Base-by-base conservation (phyloP, 1,284 basidiomycete species). In the Erythrobasidium hasegawianum region DNA sequence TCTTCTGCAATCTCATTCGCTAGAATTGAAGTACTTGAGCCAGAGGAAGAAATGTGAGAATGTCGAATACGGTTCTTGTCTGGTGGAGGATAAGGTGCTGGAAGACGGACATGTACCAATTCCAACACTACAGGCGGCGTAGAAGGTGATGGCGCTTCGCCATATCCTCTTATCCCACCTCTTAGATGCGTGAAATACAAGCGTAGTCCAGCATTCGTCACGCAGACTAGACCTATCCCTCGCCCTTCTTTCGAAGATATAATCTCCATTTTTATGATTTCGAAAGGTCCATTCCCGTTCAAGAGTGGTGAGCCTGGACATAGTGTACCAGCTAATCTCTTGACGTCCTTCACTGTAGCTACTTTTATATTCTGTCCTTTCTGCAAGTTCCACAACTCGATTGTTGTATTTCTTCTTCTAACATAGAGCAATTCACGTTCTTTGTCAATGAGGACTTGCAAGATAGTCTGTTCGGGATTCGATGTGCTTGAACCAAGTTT, bases 51-150 rank as follows among this genome's bases (percentile, higher is more conserved):
- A 8, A 47, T n/a, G 43, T 47, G 22, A 47, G 64, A 61, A 33
- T 47, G 65, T 26, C 59, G 33, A 45, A 68, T 49, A 41, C 24
- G 64, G 22, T 64, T 27, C 39, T 54, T 57, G 40, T 47, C 43
- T 5, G 38, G 57, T 38, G 20, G 69, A 10, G 55, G 62, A 16
- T 18, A 47, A 24, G 43, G 47, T 1, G 90, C 90, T 16, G 90
- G 89, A 18, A 90, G 79, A 59, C 90, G 84, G 47, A 93, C 85
- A 74, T 93, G 90, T 38, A 83, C 75, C 26, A 93, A 81, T 68
- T 87, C 75, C 81, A 71, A 89, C 75, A 59, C 81, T 77, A 69
- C 39, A 18, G 56, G 59, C 10, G 52, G 54, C 41, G 41, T 54
- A 50, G 24, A 39, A 22, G 47, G 55, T 5, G 74, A 72, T n/a